Base-by-base conservation (phyloP, 176 grass and related monocot species). In the Neostapfia colusana region DNA sequence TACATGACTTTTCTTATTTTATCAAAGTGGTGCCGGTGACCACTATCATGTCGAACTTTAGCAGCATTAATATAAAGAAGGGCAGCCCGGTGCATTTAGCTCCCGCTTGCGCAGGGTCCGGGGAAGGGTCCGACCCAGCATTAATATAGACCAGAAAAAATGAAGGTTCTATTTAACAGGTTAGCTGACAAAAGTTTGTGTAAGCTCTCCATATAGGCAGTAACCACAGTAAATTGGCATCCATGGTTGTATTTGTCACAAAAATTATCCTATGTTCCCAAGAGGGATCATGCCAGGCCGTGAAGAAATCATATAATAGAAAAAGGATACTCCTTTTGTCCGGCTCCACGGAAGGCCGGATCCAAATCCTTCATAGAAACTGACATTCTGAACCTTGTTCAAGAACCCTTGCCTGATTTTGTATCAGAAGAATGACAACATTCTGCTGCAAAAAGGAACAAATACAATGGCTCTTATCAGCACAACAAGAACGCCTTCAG, bases 261-360 rank as follows among this genome's bases (percentile, higher is more conserved):
- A 75, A 57, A 73, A 74, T 38, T 55, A 23, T 17, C 9, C 7
- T 67, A 7, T 54, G 41, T 18, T 64, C 18, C 44, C 27, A 66
- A 21, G 80, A 54, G 45, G 44, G 3, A 20, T 57, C 40, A 67
- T 41, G 37, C 3, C 67, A 73, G 78, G 56, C 6, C n/a, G 78
- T 70, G 7, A 72, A 50, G 26, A 71, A 66, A 51, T 2, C 8
- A 60, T 23, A 56, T 18, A 35, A 36, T 76, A 10, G 23, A 16
- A 80, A 82, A 91, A 91, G 89, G 83, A 96, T 96, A 92, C 89
- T 91, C 89, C 71, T 96, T 96, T 55, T 89, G 84, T n/a, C 93
- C 93, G 66, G 84, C 87, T 27, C 89, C 93, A 3, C 78, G 87
- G 66, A 96, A 96, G 57, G 84, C 84, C 11, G 87, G 86, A 67